Percentiles rank a stretch among this genome's conserved stretches.
Evolutionary conservation across 1,284 basidiomycete genomes (phyloP).

Genomic region (Pholiota adiposa): DNA sequence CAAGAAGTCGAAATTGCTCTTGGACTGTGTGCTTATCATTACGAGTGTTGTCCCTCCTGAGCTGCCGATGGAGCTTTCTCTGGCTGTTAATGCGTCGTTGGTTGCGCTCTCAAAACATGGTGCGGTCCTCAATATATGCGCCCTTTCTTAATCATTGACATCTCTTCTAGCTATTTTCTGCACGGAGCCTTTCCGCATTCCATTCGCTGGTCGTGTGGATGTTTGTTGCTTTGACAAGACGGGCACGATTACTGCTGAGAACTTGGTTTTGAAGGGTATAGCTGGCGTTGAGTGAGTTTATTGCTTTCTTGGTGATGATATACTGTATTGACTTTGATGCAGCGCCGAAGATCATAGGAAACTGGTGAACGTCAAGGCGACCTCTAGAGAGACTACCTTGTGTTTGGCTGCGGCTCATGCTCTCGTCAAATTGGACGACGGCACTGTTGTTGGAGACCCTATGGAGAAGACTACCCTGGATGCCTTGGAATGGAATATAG

Average conservation of each 20-base stretch:
- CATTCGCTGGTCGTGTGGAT: slow-evolving; percentile 90
- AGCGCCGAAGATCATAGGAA: slow-evolving; percentile 64
- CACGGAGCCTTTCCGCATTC: slow-evolving; percentile 96
- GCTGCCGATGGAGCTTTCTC: slow-evolving; percentile 92
- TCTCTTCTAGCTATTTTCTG: slow-evolving; percentile 84
- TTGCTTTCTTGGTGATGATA: neutral
- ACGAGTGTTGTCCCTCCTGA: slow-evolving; percentile 97
- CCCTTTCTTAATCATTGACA: neutral
- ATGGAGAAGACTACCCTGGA: slow-evolving; percentile 99
- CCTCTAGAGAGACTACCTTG: slow-evolving; percentile 79
- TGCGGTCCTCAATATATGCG: slow-evolving; percentile 36
- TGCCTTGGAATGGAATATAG: slow-evolving; percentile 89
- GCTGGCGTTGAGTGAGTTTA: slow-evolving; percentile 80
- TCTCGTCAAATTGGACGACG: slow-evolving; percentile 91
- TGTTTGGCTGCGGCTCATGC: slow-evolving; percentile 96
- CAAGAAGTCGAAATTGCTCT: slow-evolving; percentile 90
- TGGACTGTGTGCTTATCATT: slow-evolving; percentile 94
- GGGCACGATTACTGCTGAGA: slow-evolving; percentile 94
- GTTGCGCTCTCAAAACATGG: slow-evolving; percentile 93
- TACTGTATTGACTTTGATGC: slow-evolving; percentile 1
- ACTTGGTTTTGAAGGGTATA: slow-evolving; percentile 92
- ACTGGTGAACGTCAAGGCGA: slow-evolving; percentile 81
- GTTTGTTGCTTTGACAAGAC: slow-evolving; percentile 99
- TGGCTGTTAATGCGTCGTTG: slow-evolving; percentile 93
- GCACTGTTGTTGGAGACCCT: slow-evolving; percentile 93